Base-by-base conservation (phyloP, 345 rosid genomes). In the Melastoma malabathricum region DNA sequence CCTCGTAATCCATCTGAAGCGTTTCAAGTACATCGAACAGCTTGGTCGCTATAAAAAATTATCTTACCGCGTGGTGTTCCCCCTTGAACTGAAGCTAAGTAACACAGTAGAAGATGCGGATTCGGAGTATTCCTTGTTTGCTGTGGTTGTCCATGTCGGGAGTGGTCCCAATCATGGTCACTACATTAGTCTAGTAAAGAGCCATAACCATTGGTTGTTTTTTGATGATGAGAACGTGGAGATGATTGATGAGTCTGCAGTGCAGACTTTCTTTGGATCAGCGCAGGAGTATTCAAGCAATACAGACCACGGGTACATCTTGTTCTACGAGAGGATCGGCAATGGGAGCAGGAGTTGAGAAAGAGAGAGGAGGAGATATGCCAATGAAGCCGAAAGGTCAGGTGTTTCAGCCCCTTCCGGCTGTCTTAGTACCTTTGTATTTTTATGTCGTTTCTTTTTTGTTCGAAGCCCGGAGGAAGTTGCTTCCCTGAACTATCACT, bases 131-230 rank as follows among this genome's bases (percentile, higher is more conserved):
- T 92, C 99, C 7, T 79, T 92, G 22, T 88, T 92, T 63, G 97
- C 95, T 9, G 99, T 92, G 38, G 99, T 92, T 63, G 99, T 92
- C 23, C 99, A 88, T 54, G 95, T 92, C 1, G 98, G 98, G 45
- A 92, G 95, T 31, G 97, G 98, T 56, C 97, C 98, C 6, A 92
- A 84, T 67, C 98, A 87, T 46, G 97, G 97, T 2, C 98, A 87
- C 53, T 92, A 92, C 56, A 96, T 92, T 18, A 87, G 98, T 71
- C 95, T 92, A 3, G 95, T 92, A 76, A 92, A 92, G 69, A 87
- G 97, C 80, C 98, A 92, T 60, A 84, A 84, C 79, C 98, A 92
- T 59, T 87, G 98, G 97, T 71, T 92, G 47, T 84, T 84, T 73
- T 92, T 92, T 44, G 98, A 92, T 43, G 98, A 92, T 6, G 97